A percentile compares a stretch with the other conserved stretches of the same genome.
Conservation (phyloP, 192 early-diverging fungal species). For the Physocladia obscura region DNA sequence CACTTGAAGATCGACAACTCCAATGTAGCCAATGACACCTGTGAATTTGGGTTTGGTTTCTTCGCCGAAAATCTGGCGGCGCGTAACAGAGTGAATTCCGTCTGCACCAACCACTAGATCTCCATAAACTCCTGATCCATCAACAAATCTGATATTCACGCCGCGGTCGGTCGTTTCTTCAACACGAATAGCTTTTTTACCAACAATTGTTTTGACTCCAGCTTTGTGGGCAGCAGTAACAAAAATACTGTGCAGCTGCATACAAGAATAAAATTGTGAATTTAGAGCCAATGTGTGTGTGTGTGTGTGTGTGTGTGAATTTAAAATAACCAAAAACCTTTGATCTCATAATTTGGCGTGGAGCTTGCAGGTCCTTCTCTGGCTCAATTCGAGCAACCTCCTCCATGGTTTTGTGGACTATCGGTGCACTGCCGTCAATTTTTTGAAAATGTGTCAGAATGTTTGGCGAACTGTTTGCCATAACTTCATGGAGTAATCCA, state of each 20-base stretch:
- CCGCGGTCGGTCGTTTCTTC: not conserved
- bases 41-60: constrained; percentile 10
- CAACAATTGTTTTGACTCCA: not conserved
- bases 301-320: too few relatives aligned
- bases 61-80: constrained; percentile 35
- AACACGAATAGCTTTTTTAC: not conserved
- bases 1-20: not conserved
- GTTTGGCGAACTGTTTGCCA: not conserved
- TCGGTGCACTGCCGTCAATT: constrained; percentile 3
- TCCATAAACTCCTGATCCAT: not conserved
- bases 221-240: not conserved
- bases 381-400: not conserved
- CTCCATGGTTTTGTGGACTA: not conserved
- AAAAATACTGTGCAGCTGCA: constrained; percentile 3
- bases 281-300: too few relatives aligned
- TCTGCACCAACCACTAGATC: constrained; percentile 20
- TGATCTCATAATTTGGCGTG: constrained; percentile 4
- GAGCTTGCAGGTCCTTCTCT: not conserved
- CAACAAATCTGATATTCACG: not conserved
- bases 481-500: constrained; percentile 20
- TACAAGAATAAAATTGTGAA: too few relatives aligned
- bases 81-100: constrained; percentile 12
- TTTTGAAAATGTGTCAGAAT: not conserved
- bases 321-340: not conserved
- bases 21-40: constrained; percentile 16